Evolutionary conservation across 179 eudicot genomes (phyloP), one percentile per base, ranked within the genome.

Genomic region (Pouteria campechiana): DNA sequence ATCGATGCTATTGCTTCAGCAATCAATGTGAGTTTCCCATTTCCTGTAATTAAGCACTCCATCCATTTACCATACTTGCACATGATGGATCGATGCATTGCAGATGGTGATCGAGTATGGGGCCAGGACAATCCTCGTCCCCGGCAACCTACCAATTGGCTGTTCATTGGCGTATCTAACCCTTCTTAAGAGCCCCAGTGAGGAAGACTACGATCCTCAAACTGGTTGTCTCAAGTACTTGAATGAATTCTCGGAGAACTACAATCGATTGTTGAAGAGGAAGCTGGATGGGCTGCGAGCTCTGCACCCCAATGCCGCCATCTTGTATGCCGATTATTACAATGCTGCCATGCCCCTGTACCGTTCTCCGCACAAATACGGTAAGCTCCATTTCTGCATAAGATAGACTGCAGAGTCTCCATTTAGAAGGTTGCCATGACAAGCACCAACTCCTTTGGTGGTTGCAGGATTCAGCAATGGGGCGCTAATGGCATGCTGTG

Each of bases 31-130:
- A 58, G 65, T 35, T n/a, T n/a, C n/a, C n/a, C n/a, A n/a, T n/a
- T n/a, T n/a, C n/a, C n/a, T n/a, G n/a, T n/a, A n/a, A n/a, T n/a
- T n/a, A n/a, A n/a, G n/a, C n/a, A n/a, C n/a, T n/a, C n/a, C n/a
- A n/a, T n/a, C n/a, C n/a, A n/a, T n/a, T n/a, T n/a, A n/a, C n/a
- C n/a, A n/a, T n/a, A n/a, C n/a, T n/a, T n/a, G n/a, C n/a, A n/a
- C n/a, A n/a, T n/a, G n/a, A n/a, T n/a, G n/a, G n/a, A n/a, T n/a
- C n/a, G n/a, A n/a, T 28, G 4, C 7, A 4, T 33, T 33, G 32
- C 48, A 68, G 79, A 75, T 68, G 36, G 46, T 73, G 28, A 60
- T 73, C 17, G 52, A 68, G 48, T 37, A 64, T 25, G 79, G 79
- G 19, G 79, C 54, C 3, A 25, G 11, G 46, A 69, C 74, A 37